Conservation (phyloP, 805 yeast genomes). For the Lipomyces spencermartinsiae region DNA sequence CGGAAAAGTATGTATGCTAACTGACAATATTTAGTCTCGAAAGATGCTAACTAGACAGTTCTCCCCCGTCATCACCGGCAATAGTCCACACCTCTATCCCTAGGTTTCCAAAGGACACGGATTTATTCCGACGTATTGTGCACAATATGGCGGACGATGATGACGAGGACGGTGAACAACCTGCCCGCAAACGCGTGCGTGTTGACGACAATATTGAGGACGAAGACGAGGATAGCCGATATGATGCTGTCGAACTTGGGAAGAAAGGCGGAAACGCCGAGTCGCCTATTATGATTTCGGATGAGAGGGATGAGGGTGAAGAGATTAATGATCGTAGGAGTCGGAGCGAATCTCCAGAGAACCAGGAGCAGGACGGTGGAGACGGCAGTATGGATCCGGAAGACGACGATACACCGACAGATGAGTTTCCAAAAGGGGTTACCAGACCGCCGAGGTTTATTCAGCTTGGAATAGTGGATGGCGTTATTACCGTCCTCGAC, state of each 20-base stretch:
- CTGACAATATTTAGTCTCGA: neutral
- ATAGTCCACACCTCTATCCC: neutral
- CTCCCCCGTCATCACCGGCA: slow-evolving; percentile 20
- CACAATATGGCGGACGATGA: slow-evolving; percentile 23
- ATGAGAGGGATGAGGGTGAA: neutral
- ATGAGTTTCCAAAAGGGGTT: slow-evolving; percentile 22
- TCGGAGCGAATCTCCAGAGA: neutral
- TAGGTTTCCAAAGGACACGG: neutral
- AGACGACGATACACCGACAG: neutral
- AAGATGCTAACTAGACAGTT: neutral
- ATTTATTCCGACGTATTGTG: slow-evolving; percentile 14
- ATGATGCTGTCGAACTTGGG: slow-evolving; percentile 15
- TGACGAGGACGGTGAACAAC: slow-evolving; percentile 6
- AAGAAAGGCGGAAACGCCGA: neutral
- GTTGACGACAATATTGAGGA: slow-evolving; percentile 3
- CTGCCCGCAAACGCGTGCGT: slow-evolving; percentile 10
- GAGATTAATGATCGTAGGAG: neutral
- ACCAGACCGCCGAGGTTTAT: slow-evolving; percentile 34
- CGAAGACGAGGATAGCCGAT: slow-evolving; percentile 29
- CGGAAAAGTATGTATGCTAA: slow-evolving; percentile 19
- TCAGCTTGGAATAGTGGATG: slow-evolving; percentile 29
- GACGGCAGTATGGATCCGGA: neutral
- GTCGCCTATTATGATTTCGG: slow-evolving; percentile 8
- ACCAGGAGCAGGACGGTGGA: neutral
- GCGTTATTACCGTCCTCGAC: slow-evolving; percentile 31